These are phyloP conservation scores for Colletotrichum nymphaeae DNA, from an alignment of 2,329 filamentous ascomycete genomes.

Conservation along the genomic window DNA sequence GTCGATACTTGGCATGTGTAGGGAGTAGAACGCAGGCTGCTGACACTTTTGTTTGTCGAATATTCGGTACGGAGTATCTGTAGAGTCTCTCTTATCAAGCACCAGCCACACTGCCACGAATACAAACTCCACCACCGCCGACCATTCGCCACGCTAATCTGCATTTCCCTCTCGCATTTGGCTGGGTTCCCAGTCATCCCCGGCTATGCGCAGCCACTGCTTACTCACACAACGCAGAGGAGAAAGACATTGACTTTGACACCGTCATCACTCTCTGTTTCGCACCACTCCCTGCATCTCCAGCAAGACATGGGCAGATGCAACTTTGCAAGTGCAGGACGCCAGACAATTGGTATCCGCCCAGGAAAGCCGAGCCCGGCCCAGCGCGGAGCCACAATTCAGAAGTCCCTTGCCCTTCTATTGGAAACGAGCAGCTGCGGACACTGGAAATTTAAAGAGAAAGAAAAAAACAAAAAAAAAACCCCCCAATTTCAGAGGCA, in stretches of 20 bases:
- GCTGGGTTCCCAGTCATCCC: not conserved
- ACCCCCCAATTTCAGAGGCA: not conserved
- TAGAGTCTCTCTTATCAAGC: not conserved
- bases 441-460: slow-evolving; percentile 1
- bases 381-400: slow-evolving; percentile 5
- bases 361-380: slow-evolving; percentile 10
- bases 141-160: not conserved
- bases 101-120: slow-evolving; percentile 32
- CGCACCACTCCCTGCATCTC: slow-evolving; percentile 4
- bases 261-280: slow-evolving; percentile 7
- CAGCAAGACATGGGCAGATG: not conserved
- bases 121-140: slow-evolving; percentile 1
- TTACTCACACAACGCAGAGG: slow-evolving; percentile 4
- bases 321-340: not conserved
- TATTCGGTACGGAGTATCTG: too few relatives aligned
- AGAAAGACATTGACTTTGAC: not conserved
- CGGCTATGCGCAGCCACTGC: not conserved
- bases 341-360: slow-evolving; percentile 24
- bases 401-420: not conserved
- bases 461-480: not conserved
- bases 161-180: not conserved
- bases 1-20: slow-evolving; percentile 5
- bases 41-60: not conserved
- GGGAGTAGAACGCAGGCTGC: not conserved
- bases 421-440: not conserved